Percentiles rank a stretch among this genome's conserved stretches.
Evolutionary conservation across 2,329 filamentous ascomycete genomes (phyloP).

Genomic region (Biscogniauxia sp.): DNA sequence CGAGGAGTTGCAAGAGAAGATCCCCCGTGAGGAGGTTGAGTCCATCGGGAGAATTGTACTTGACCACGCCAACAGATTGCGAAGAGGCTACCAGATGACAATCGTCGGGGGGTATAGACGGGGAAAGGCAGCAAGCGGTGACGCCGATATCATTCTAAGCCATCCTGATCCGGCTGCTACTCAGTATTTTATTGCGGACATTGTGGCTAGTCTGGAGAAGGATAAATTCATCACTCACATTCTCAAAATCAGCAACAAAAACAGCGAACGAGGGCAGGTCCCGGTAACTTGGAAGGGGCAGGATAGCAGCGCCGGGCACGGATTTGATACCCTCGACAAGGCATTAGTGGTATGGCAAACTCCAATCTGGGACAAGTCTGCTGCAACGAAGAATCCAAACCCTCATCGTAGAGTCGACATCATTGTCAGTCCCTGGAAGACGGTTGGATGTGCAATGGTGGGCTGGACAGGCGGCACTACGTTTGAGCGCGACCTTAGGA

Average conservation of each 20-base stretch:
- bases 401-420: conserved; percentile 87
- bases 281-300: conserved; percentile 53
- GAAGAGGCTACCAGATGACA: conserved; percentile 52
- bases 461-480: conserved; percentile 90
- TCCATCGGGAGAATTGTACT: conserved; percentile 63
- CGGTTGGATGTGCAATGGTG: conserved; percentile 80
- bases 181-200: conserved; percentile 64
- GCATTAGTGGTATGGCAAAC: conserved; percentile 91
- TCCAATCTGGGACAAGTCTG: conserved; percentile 45
- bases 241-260: conserved; percentile 66
- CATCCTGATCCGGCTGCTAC: conserved; percentile 72
- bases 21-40: conserved; percentile 73
- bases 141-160: conserved; percentile 83
- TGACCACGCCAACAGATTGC: conserved; percentile 62
- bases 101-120: conserved; percentile 81
- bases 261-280: conserved; percentile 68
- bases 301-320: conserved; percentile 45
- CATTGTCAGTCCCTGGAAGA: conserved; percentile 84
- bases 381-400: conserved; percentile 61
- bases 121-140: conserved; percentile 70
- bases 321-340: conserved; percentile 89
- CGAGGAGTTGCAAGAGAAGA: conserved; percentile 72
- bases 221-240: conserved; percentile 77
- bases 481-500: conserved; percentile 80
- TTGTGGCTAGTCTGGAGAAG: conserved; percentile 69